Conservation (phyloP, 192 early-diverging fungal genomes). For the Cladochytrium replicatum region DNA sequence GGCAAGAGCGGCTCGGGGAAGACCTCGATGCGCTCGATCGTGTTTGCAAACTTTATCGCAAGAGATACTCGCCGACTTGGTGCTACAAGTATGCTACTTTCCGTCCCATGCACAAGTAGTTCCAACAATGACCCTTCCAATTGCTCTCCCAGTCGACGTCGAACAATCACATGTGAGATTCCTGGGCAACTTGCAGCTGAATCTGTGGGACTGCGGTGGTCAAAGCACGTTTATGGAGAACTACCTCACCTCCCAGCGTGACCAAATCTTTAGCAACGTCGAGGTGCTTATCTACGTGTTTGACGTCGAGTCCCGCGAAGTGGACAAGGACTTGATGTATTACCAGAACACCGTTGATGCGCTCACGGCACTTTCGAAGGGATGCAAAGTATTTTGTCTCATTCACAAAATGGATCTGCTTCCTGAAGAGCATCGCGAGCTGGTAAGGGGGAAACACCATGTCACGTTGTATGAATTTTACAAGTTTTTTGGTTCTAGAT, state of each 20-base stretch:
- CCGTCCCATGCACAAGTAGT: neutral
- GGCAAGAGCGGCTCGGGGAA: constrained; percentile 94
- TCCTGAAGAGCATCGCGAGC: constrained; percentile 57
- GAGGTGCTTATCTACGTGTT: constrained; percentile 99
- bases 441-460: constrained; percentile 23
- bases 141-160: constrained; percentile 65
- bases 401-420: constrained; percentile 99
- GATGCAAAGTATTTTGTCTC: constrained; percentile 90
- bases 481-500: constrained; percentile 30
- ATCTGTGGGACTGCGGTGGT: constrained; percentile 93
- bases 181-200: constrained; percentile 90
- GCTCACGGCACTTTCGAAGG: constrained; percentile 67
- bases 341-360: constrained; percentile 82
- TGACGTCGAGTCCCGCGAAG: constrained; percentile 85
- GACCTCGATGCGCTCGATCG: constrained; percentile 98
- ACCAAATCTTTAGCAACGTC: constrained; percentile 95
- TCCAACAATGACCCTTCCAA: neutral
- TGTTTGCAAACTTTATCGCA: constrained; percentile 96
- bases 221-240: constrained; percentile 95
- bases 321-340: constrained; percentile 83
- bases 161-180: constrained; percentile 94
- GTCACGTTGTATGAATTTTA: constrained; percentile 2
- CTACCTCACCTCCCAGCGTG: constrained; percentile 83
- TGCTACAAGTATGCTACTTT: constrained; percentile 67
- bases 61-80: constrained; percentile 89